Evolutionary conservation across 805 yeast genomes (phyloP), one percentile per base, ranked within the genome.

Genomic region (Debaryomyces maramus): DNA sequence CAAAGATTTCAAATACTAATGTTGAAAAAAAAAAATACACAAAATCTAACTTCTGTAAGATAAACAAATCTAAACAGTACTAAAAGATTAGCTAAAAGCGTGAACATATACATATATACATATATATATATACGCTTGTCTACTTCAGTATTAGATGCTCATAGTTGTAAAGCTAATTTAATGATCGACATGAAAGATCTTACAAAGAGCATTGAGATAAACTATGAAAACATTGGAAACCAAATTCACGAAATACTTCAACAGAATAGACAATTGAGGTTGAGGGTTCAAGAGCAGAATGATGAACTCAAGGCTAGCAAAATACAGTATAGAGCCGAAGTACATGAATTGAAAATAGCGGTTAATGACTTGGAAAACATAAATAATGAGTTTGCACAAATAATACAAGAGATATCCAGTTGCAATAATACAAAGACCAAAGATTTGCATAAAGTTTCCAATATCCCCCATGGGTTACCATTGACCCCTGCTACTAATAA

Each of bases 221-320:
- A 18, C 22, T 21, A 22, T n/a, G 18, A 24, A 14, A n/a, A 11
- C 16, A 11, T 33, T n/a, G 36, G 36, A 14, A 13, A 17, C 9
- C 28, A 33, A 22, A 33, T 33, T 6, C 27, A 33, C 11, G 29
- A 33, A 10, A 11, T 33, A 20, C 9, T 33, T 9, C 17, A 22
- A n/a, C 18, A 33, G 24, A 33, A 33, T 14, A 16, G 11, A 8
- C 19, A 14, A n/a, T 19, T 33, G 4, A 33, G 22, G n/a, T 5
- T 14, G 6, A 33, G n/a, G 11, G n/a, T 33, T 2, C 29, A 21
- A 20, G 16, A 22, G 22, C 29, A 33, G 13, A 17, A 33, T 22
- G 17, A 33, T 21, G 28, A 33, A 8, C 16, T 33, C n/a, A 22
- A 10, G 13, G 23, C 36, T n/a, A 14, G 11, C 5, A 20, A 21